Base-by-base conservation (phyloP, 192 early-diverging fungal genomes). In the Podila verticillata region DNA sequence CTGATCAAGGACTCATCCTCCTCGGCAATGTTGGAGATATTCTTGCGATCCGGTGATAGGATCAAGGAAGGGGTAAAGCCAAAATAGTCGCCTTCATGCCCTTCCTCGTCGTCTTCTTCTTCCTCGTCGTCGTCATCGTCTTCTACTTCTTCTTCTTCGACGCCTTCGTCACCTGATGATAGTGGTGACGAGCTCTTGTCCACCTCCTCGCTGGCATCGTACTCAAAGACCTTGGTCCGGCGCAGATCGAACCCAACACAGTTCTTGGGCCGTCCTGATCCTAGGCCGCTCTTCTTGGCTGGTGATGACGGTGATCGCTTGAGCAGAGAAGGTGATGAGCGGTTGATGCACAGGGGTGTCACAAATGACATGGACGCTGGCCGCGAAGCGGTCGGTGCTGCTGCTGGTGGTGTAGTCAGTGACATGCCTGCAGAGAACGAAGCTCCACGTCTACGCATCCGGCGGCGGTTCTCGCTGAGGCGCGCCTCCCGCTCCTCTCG, bases 401-500 rank as follows among this genome's bases (percentile, higher is more conserved):
- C 19, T 19, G 64, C 10, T 34, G 57, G 19, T 6, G 64, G 48
- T 5, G 57, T 70, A 26, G 51, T 10, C 22, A 49, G 32, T 17
- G 61, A 36, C 28, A 62, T 15, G 24, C 44, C 63, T 10, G 57
- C 48, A n/a, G 68, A 61, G 35, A 72, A 80, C 0, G 75, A 80
- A 7, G 51, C 58, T 5, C 70, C 70, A 17, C 75, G 57, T 19
- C 75, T 57, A 5, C 75, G 64, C 5, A 56, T 28, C 51, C 44
- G 13, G 17, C 67, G 29, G 15, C 75, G 31, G n/a, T 63, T 72
- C 44, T 80, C 69, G 19, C 39, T 44, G 39, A 44, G 12, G 13
- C 65, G 32, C 12, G 75, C 75, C 31, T 80, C 75, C 9, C 75
- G 36, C 44, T 80, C 75, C 56, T 80, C 75, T 22, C 70, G 48